Evolutionary conservation across 2,329 filamentous ascomycete genomes (phyloP).

Genomic region (Fusarium stilboides): DNA sequence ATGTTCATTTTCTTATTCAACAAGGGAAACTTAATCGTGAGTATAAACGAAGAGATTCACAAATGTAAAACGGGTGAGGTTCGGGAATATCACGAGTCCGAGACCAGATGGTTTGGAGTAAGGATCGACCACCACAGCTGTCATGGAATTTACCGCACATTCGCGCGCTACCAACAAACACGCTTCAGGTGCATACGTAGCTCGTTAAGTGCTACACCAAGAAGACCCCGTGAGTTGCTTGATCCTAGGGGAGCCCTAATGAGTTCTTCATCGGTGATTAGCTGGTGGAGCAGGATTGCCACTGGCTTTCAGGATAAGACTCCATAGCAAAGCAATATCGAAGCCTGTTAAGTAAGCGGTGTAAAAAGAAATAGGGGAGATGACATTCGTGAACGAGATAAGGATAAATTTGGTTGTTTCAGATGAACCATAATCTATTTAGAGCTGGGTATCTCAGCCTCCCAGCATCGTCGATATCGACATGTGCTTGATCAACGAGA

Average conservation of each 20-base stretch:
- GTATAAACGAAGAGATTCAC: neutral
- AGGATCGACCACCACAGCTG: constrained; percentile 21
- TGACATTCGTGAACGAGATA: constrained; percentile 2
- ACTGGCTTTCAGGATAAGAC: neutral
- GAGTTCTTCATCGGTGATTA: constrained; percentile 22
- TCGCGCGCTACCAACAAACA: constrained; percentile 10
- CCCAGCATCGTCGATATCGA: constrained; percentile 17
- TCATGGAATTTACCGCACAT: constrained; percentile 11
- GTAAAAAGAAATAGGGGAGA: constrained; percentile 10
- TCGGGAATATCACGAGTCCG: constrained; percentile 6
- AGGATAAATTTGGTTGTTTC: constrained; percentile 35
- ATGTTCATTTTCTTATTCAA: neutral
- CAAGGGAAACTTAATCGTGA: neutral
- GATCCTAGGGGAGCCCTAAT: constrained; percentile 17
- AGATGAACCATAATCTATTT: constrained; percentile 6
- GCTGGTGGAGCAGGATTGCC: constrained; percentile 21
- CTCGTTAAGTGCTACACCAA: neutral
- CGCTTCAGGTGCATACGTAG: constrained; percentile 8
- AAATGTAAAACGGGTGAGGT: neutral
- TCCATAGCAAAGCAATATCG: constrained; percentile 6
- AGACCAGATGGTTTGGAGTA: constrained; percentile 6
- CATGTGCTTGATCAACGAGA: constrained; percentile 5
- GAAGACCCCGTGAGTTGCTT: constrained; percentile 6
- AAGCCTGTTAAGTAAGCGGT: neutral
- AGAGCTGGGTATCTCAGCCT: constrained; percentile 16